A percentile compares a stretch with the other conserved stretches of the same genome.
Evolutionary conservation across 1,284 basidiomycete species (phyloP).

Genomic region (Ustilago shanxiensis): DNA sequence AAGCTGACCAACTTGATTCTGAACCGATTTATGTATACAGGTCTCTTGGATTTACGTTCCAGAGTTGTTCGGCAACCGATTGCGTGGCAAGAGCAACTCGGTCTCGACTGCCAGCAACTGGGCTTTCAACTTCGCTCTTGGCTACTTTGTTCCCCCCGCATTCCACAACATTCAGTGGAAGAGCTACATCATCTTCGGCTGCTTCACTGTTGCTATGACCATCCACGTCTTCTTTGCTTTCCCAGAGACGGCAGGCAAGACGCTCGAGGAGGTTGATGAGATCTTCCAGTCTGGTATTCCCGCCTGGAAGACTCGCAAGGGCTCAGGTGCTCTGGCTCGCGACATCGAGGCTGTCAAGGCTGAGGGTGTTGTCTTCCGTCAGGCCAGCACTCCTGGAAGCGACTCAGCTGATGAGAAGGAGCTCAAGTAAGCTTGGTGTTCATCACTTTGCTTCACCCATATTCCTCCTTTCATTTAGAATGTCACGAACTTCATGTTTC

Average conservation of each 20-base stretch:
- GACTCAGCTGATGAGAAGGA: constrained; percentile 32
- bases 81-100: constrained; percentile 44
- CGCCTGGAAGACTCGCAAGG: constrained; percentile 27
- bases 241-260: constrained; percentile 43
- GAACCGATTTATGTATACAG: not conserved
- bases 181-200: constrained; percentile 47
- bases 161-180: constrained; percentile 51
- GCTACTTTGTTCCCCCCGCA: constrained; percentile 39
- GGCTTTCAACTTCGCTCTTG: constrained; percentile 45
- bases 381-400: constrained; percentile 16
- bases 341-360: constrained; percentile 28
- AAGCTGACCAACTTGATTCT: no score
- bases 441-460: not conserved
- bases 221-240: constrained; percentile 48
- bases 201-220: constrained; percentile 38
- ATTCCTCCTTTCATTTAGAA: not conserved
- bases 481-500: not conserved
- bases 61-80: constrained; percentile 35
- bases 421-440: constrained; percentile 11
- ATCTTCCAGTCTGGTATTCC: constrained; percentile 28
- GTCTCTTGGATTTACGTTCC: constrained; percentile 34
- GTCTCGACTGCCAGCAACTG: constrained; percentile 28
- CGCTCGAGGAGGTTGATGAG: constrained; percentile 39
- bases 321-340: constrained; percentile 9
- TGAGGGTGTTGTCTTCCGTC: constrained; percentile 1